Base-by-base conservation (phyloP, 75 land plant species). In the Pseudotsuga menziesii region DNA sequence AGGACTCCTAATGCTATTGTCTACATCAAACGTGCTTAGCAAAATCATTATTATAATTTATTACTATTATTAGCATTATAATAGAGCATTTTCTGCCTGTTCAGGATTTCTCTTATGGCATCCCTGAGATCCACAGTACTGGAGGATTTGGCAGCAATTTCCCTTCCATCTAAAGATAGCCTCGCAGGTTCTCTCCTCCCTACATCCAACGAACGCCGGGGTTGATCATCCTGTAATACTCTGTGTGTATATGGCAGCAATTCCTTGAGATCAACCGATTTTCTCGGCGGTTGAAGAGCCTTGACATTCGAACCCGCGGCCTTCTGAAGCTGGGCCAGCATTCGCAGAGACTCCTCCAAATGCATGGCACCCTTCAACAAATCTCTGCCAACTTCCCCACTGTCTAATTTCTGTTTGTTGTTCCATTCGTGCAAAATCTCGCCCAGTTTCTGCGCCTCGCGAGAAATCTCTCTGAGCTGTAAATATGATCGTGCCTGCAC, bases 261-360 rank as follows among this genome's bases (percentile, higher is more conserved):
- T 22, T 54, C 74, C 56, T 54, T 44, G 56, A 72, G 56, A 72
- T 72, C 74, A 22, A 72, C 27, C 13, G 74, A 72, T n/a, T 54
- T 39, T n/a, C 74, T 54, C 1, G 26, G 57, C 26, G 22, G n/a
- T 25, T 72, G 27, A 23, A 25, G 25, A 23, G n/a, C 17, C 55
- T 72, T 72, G 22, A 23, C 1, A 15, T 15, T 14, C 35, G 4
- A 58, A 11, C 82, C 83, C 13, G 86, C 73, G 56, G 86, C 79
- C 29, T 85, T 88, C 57, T 88, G 88, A 64, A 90, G 64, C 71
- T 23, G 75, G 7, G 84, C 79, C 39, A 90, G 85, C 84, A 88
- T 82, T 75, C 75, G 75, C 27, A 88, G 66, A 11, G 90, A 88
- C 58, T 90, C 86, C 27, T 90, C 92, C 78, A 90, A 74, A 79